These are phyloP conservation scores for Nigrospora sphaerica DNA, from an alignment of 2,329 filamentous ascomycete genomes.

Conservation along the genomic window DNA sequence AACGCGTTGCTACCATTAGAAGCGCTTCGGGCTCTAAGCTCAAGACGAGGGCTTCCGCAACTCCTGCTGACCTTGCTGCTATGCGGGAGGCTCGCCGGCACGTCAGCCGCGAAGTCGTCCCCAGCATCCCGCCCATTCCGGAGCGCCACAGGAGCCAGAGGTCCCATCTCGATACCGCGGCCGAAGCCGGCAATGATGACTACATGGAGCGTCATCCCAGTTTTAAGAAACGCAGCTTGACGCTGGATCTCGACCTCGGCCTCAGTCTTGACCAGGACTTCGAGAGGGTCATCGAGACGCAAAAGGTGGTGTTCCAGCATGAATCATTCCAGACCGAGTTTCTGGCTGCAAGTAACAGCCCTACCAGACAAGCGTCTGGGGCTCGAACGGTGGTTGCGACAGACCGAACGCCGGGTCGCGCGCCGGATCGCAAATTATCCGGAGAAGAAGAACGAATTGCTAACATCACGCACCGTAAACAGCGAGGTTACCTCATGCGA, in stretches of 20 bases:
- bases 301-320: slow-evolving; percentile 73
- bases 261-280: slow-evolving; percentile 89
- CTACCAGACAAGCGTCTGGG: slow-evolving; percentile 40
- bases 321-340: slow-evolving; percentile 14
- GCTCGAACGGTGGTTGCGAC: slow-evolving; percentile 7
- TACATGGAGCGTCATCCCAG: slow-evolving; percentile 59
- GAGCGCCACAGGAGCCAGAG: slow-evolving; percentile 51
- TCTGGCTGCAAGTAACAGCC: slow-evolving; percentile 16
- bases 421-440: slow-evolving; percentile 9
- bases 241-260: slow-evolving; percentile 73
- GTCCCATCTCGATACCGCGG: slow-evolving; percentile 38
- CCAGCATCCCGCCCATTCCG: slow-evolving; percentile 52
- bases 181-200: slow-evolving; percentile 30
- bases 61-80: slow-evolving; percentile 71
- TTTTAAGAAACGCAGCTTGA: slow-evolving; percentile 76
- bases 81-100: slow-evolving; percentile 85
- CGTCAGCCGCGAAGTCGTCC: slow-evolving; percentile 65
- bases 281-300: slow-evolving; percentile 86
- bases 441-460: slow-evolving; percentile 36
- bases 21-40: slow-evolving; percentile 72
- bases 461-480: slow-evolving; percentile 57
- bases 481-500: slow-evolving; percentile 98
- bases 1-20: slow-evolving; percentile 81
- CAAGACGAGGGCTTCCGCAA: slow-evolving; percentile 83
- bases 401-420: slow-evolving; percentile 14